These are phyloP conservation scores for Dendryphion nanum DNA, from an alignment of 2,329 filamentous ascomycete genomes.

Conservation along the genomic window DNA sequence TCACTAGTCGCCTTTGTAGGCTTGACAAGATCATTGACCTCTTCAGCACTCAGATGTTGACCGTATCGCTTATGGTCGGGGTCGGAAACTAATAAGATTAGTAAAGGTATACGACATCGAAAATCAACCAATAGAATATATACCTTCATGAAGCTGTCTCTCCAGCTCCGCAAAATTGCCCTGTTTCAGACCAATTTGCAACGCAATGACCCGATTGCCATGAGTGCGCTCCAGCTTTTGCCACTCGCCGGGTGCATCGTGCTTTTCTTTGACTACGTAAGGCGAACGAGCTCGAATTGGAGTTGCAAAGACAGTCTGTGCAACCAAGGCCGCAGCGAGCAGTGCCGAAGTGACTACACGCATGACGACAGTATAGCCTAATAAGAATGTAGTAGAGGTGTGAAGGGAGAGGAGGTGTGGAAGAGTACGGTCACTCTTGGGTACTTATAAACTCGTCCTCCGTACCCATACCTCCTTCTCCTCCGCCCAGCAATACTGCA, in stretches of 20 bases:
- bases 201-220: constrained; percentile 49
- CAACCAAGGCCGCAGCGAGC: constrained; percentile 26
- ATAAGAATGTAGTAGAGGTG: not conserved
- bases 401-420: not conserved
- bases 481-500: too few relatives aligned
- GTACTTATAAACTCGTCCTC: too few relatives aligned
- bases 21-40: constrained; percentile 55
- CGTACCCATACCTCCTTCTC: too few relatives aligned
- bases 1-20: constrained; percentile 53
- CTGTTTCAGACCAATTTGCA: constrained; percentile 61
- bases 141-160: constrained; percentile 54
- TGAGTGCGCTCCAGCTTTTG: constrained; percentile 47
- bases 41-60: constrained; percentile 51
- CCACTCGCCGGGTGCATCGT: constrained; percentile 54
- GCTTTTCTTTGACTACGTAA: constrained; percentile 57
- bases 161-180: constrained; percentile 56
- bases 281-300: constrained; percentile 40
- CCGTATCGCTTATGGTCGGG: constrained; percentile 56
- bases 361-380: constrained; percentile 16
- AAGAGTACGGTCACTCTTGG: too few relatives aligned
- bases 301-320: constrained; percentile 32
- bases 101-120: too few relatives aligned
- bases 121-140: too few relatives aligned
- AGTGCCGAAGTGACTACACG: constrained; percentile 20
- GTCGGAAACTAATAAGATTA: constrained; percentile 41